These are phyloP conservation scores for Solanum hybrid DNA, from an alignment of 305 asterid species.

Conservation along the genomic window DNA sequence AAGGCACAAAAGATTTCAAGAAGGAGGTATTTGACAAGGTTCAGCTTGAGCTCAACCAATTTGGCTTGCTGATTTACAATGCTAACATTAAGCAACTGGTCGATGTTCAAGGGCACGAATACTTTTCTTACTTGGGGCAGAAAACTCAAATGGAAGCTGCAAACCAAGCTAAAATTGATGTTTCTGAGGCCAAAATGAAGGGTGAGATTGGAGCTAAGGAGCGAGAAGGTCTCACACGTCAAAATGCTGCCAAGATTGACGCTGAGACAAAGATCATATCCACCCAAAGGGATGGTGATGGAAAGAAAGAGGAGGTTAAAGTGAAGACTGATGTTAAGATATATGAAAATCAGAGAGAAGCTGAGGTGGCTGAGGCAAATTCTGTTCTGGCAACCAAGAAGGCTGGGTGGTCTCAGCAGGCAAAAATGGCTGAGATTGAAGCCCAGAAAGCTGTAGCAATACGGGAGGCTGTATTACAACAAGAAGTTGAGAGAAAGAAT, in stretches of 20 bases:
- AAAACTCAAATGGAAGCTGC: neutral
- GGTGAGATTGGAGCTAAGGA: neutral
- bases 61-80: neutral
- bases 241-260: neutral
- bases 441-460: neutral
- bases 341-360: neutral
- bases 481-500: neutral
- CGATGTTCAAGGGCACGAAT: neutral
- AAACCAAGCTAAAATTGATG: neutral
- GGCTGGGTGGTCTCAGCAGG: neutral
- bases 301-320: neutral
- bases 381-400: neutral
- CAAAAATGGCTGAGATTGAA: neutral
- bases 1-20: neutral
- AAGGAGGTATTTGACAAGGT: neutral
- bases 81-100: neutral
- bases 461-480: neutral
- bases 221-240: neutral
- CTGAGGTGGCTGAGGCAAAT: neutral
- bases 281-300: neutral
- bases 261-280: neutral
- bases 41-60: neutral
- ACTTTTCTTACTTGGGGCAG: no score
- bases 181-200: neutral
- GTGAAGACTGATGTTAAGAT: neutral